Base-by-base conservation (phyloP, 495 filamentous ascomycete species). In the Rhizodiscina lignyota region DNA sequence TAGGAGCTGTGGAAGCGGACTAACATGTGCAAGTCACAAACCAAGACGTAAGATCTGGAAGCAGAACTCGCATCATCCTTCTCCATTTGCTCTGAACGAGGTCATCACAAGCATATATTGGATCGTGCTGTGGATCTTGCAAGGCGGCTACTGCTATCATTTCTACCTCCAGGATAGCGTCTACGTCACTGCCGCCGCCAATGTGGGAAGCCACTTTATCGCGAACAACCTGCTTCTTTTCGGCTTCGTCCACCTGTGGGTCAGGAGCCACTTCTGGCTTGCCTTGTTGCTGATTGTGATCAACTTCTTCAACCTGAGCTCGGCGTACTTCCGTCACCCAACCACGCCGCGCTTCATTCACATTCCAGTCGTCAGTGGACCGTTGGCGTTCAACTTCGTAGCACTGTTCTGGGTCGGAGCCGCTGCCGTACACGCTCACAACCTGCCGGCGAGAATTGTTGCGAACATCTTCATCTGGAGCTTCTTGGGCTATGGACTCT, bases 401-500 rank as follows among this genome's bases (percentile, higher is more conserved):
- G 77, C 80, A 22, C 59, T 92, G 21, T 83, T 83, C 60, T 91
- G 81, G 79, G 79, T 83, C 43, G 85, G 85, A 3, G 81, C 84
- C 4, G 78, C 82, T 34, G 77, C 75, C 48, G 72, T 85, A 12
- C 41, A 62, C 35, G 60, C 59, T 27, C 62, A 77, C 36, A 63
- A 52, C 24, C 50, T 83, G 1, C 61, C 75, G 5, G 76, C 77
- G 1, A 61, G 80, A 10, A 75, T 91, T 41, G 64, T 87, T 10
- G 84, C 83, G 8, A 91, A 92, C 43, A 59, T 92, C 41, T 77
- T 79, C 35, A 76, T 92, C 50, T 94, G 85, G 85, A 70, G 70
- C 18, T 72, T 87, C 37, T 59, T 85, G 21, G 64, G 66, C 2
- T 75, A 80, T 41, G 85, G 85, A 2, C 36, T 70, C 20, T 75